These are phyloP conservation scores for Picochlorum sp. DNA, from an alignment of 139 green algal genomes.

Conservation along the genomic window DNA sequence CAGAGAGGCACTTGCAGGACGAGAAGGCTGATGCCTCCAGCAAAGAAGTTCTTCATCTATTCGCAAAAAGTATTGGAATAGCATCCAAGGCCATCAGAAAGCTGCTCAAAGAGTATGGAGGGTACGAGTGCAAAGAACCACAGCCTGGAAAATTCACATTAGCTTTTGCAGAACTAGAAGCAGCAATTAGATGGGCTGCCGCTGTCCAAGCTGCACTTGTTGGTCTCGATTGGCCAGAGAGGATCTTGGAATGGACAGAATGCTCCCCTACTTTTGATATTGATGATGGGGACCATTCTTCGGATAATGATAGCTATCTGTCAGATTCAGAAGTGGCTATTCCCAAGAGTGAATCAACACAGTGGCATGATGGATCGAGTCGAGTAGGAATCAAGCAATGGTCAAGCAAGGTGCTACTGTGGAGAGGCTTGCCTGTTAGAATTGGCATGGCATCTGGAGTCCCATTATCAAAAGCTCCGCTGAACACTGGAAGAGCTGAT, in stretches of 20 bases:
- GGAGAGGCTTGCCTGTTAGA: constrained; percentile 57
- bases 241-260: constrained; percentile 47
- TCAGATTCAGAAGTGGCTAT: constrained; percentile 1
- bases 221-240: constrained; percentile 47
- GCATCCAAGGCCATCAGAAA: constrained; percentile 36
- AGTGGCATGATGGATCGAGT: background rate
- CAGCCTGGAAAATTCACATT: constrained; percentile 69
- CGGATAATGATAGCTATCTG: background rate
- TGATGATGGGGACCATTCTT: constrained; percentile 5
- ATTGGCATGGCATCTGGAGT: constrained; percentile 64
- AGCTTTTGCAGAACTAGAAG: constrained; percentile 50
- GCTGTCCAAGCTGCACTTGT: constrained; percentile 63
- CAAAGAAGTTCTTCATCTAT: constrained; percentile 47
- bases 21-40: constrained; percentile 11
- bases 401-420: constrained; percentile 35
- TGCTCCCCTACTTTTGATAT: constrained; percentile 28
- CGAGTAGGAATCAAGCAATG: background rate
- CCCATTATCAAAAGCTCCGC: constrained; percentile 47
- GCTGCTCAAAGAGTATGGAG: constrained; percentile 51
- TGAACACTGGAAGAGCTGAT: constrained; percentile 73
- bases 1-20: constrained; percentile 24
- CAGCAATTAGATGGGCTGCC: constrained; percentile 36
- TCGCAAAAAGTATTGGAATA: constrained; percentile 47
- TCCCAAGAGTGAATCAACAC: background rate
- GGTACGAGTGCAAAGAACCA: constrained; percentile 84